Evolutionary conservation across 257 asterid species (phyloP), one percentile per base, ranked within the genome.

Genomic region (Penstemon davidsonii): DNA sequence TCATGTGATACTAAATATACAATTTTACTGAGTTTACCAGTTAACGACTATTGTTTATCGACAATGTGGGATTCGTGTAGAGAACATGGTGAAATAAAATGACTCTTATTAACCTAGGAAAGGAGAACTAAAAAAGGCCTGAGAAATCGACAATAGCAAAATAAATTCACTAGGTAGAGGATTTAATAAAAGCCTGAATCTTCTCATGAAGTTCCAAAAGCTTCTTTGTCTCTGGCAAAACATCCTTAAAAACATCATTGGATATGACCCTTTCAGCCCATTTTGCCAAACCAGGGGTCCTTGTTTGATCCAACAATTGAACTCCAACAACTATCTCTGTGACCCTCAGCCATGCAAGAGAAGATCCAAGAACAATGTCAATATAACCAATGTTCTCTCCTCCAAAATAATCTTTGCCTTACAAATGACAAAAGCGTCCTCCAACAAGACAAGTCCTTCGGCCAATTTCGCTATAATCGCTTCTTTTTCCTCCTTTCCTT

Each of bases 361-460:
- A 49, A 81, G 63, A 85, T 54, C 96, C 96, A n/a, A 86, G 72
- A 5, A 83, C 90, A 51, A 85, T 68, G 76, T 86, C 96, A 41
- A 87, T 18, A 66, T 66, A 85, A 4, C 95, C 95, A 46, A 84
- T 73, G 10, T 43, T 73, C 10, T 87, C 89, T 42, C 87, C 91
- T 9, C 89, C 85, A 39, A 82, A 89, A 62, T 76, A 86, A 5
- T 43, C 66, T 9, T 79, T 79, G 10, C 86, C 94, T 62, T 83
- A 65, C 78, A 61, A 61, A 73, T 80, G n/a, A 43, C 73, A 60
- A 83, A 86, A 12, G 82, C 94, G 61, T 72, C 88, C 55, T 89
- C 91, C 81, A 89, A 37, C 40, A 85, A 39, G 9, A 18, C 71
- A 7, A 78, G 38, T 0, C 90, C 88, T 79, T 83, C 90, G 0